Evolutionary conservation across 768 basidiomycete genomes (phyloP).

Genomic region (Boletus speciosus): DNA sequence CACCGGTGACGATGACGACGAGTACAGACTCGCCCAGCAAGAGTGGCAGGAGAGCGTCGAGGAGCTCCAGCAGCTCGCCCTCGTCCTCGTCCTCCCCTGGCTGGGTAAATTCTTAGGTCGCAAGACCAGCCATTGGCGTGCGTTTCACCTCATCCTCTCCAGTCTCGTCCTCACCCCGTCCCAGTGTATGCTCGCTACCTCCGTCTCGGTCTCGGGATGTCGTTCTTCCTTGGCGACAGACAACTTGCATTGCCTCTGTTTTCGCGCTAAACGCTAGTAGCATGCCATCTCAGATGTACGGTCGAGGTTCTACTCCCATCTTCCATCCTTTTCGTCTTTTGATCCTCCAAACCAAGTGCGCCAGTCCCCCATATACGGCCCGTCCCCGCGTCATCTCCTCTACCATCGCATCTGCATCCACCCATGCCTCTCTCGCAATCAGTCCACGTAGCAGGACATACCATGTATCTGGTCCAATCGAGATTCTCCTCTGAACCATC

Average conservation of each 20-base stretch:
- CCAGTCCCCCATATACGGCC: constrained; percentile 43
- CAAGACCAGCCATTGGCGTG: constrained; percentile 83
- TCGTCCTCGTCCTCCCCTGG: constrained; percentile 79
- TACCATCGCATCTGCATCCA: constrained; percentile 55
- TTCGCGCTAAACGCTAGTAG: constrained; percentile 14
- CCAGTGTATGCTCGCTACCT: constrained; percentile 71
- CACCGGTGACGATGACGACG: constrained; percentile 62
- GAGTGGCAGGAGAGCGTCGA: constrained; percentile 92
- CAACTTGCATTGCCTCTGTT: constrained; percentile 10
- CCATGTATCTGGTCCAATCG: constrained; percentile 65
- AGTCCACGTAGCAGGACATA: constrained; percentile 71
- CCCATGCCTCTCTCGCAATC: constrained; percentile 54
- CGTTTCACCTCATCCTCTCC: constrained; percentile 28
- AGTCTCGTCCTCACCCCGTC: constrained; percentile 10
- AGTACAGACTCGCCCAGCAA: constrained; percentile 72
- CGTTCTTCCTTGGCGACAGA: constrained; percentile 57
- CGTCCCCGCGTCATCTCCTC: constrained; percentile 54
- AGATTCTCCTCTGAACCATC: constrained; percentile 50
- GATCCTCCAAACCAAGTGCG: constrained; percentile 49
- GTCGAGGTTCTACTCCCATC: constrained; percentile 23
- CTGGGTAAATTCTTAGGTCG: constrained; percentile 87
- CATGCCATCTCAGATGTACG: constrained; percentile 24
- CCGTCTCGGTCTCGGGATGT: constrained; percentile 55
- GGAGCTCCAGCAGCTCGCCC: constrained; percentile 78
- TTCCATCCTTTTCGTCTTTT: constrained; percentile 37